Conservation (phyloP, 2,329 filamentous ascomycete genomes). For the Aspergillus fructus region DNA sequence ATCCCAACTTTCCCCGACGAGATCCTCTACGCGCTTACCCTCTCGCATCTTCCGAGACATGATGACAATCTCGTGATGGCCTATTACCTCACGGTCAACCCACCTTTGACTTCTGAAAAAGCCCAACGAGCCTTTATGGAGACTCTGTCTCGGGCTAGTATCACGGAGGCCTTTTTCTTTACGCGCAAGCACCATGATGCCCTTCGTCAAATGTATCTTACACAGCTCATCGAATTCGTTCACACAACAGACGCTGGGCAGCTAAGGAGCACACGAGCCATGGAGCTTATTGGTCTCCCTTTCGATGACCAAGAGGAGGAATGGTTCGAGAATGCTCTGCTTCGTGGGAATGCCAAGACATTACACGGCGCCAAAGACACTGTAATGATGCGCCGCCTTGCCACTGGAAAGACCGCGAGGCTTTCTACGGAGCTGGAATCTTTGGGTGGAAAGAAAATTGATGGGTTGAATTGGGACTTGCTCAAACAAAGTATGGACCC, state of each 20-base stretch:
- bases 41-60: conserved; percentile 53
- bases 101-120: conserved; percentile 64
- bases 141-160: conserved; percentile 64
- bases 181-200: conserved; percentile 63
- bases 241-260: conserved; percentile 44
- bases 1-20: conserved; percentile 81
- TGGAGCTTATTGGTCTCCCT: conserved; percentile 71
- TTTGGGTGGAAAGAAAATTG: conserved; percentile 46
- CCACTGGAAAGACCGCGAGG: conserved; percentile 55
- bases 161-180: conserved; percentile 74
- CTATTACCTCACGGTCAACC: conserved; percentile 75
- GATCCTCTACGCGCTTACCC: conserved; percentile 69
- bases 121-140: conserved; percentile 68
- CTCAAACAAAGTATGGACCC: conserved; percentile 38
- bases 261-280: conserved; percentile 55
- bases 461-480: conserved; percentile 55
- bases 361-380: conserved; percentile 69
- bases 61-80: conserved; percentile 69
- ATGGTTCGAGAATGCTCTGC: conserved; percentile 71
- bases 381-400: conserved; percentile 70
- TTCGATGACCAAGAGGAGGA: conserved; percentile 68
- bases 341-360: conserved; percentile 63
- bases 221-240: conserved; percentile 62
- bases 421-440: conserved; percentile 35
- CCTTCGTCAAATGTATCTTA: conserved; percentile 65